Base-by-base conservation (phyloP, 495 filamentous ascomycete genomes). In the Penicillium bialowiezense region DNA sequence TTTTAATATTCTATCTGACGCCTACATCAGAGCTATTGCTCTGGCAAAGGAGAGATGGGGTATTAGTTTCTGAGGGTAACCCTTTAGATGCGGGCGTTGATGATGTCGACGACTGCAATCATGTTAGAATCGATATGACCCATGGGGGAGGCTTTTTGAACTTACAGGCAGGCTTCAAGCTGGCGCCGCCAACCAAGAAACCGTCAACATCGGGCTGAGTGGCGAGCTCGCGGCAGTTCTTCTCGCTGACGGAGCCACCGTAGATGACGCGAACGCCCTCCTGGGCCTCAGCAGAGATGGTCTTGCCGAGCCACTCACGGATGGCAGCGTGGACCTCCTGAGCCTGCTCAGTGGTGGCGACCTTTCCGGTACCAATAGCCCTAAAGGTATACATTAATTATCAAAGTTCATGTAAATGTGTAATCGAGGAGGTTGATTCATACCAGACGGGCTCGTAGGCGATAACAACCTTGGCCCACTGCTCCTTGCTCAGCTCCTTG, bases 401-500 rank as follows among this genome's bases (percentile, higher is more conserved):
- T 26, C n/a, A 9, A 20, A 23, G 7, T 12, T 19, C 15, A 34
- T 13, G 28, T 14, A 10, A 21, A 29, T 46, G 28, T 19, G 19
- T 2, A 48, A 17, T 15, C 23, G 6, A 48, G 3, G 13, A 18
- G 45, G 28, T 32, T 32, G 12, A 18, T 35, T 42, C 70, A 59
- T 69, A 80, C 92, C 93, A 98, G 76, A 98, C 92, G 58, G 93
- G 93, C 81, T 98, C 95, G 69, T 98, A 98, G 59, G 93, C 95
- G 60, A 98, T 81, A 68, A 97, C 92, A 58, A 98, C 83, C 75
- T 93, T 95, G 45, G 71, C 77, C 93, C 93, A 98, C 71, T 96
- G 85, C 63, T 78, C 76, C 60, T 89, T 74, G 63, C 52, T 65
- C 47, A 76, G 60, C 69, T 80, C 74, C 64, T 89, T 79, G 46